Percentiles rank a stretch among this genome's conserved stretches.
phyloP scores from a whole-genome alignment of 768 basidiomycete species.

The Russula sp. region DNA sequence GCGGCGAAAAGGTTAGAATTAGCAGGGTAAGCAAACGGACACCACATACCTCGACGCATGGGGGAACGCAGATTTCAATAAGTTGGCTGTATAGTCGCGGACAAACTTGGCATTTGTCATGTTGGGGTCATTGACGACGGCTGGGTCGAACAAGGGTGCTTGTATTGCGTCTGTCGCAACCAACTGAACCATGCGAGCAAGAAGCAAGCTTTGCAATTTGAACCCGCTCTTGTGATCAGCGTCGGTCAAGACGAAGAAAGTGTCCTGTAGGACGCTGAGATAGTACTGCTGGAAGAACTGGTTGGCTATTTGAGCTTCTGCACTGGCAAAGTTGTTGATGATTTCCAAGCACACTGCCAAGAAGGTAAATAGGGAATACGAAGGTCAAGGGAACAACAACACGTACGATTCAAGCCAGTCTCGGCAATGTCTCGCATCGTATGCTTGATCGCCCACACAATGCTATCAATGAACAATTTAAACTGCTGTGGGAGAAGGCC shows the following conservation, averaged over 20 bases:
- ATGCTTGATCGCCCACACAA: constrained; percentile 99
- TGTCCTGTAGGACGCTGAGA: constrained; percentile 88
- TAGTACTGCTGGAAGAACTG: constrained; percentile 97
- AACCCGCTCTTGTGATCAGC: constrained; percentile 99
- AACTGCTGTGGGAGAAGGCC: constrained; percentile 87
- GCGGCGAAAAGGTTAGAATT: neutral
- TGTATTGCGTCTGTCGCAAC: constrained; percentile 76
- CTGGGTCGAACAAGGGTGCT: constrained; percentile 78
- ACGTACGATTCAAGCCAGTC: constrained; percentile 69
- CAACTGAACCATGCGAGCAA: constrained; percentile 89
- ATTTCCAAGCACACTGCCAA: constrained; percentile 80
- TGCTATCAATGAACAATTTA: constrained; percentile 96
- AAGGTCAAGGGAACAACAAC: constrained; percentile 9
- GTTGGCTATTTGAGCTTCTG: constrained; percentile 73
- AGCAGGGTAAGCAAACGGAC: neutral
- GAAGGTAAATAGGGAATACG: constrained; percentile 9
- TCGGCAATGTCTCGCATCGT: constrained; percentile 98
- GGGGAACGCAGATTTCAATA: constrained; percentile 85
- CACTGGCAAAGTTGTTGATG: constrained; percentile 87
- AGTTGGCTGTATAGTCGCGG: constrained; percentile 76
- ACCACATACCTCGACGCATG: constrained; percentile 74
- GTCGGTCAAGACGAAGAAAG: constrained; percentile 95
- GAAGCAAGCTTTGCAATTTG: constrained; percentile 88
- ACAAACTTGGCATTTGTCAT: constrained; percentile 77
- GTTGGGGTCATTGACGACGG: constrained; percentile 57